These are phyloP conservation scores for Elsinoe australis DNA, from an alignment of 2,329 filamentous ascomycete species.

Conservation along the genomic window DNA sequence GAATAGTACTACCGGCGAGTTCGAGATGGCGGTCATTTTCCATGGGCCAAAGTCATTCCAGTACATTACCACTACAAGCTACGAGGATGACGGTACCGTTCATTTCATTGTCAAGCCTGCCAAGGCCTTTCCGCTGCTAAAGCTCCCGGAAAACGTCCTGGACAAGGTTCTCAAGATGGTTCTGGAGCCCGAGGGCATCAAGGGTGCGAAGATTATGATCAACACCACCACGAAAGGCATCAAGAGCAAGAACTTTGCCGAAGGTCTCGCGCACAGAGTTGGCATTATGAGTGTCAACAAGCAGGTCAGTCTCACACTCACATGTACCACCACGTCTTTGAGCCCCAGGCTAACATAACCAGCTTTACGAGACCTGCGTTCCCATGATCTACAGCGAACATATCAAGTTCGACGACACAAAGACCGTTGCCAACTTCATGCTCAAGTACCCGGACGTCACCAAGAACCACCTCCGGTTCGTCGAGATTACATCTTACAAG, in stretches of 20 bases:
- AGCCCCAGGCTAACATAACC: not conserved
- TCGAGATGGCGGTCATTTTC: slow-evolving; percentile 28
- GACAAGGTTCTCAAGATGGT: slow-evolving; percentile 27
- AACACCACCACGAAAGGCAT: slow-evolving; percentile 26
- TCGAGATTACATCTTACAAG: slow-evolving; percentile 28
- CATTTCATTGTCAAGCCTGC: slow-evolving; percentile 32
- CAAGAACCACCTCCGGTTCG: slow-evolving; percentile 22
- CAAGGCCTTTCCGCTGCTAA: slow-evolving; percentile 30
- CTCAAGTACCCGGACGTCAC: slow-evolving; percentile 22
- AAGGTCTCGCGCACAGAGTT: slow-evolving; percentile 28
- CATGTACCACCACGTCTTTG: no score
- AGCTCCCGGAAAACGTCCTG: slow-evolving; percentile 26
- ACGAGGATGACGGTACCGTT: slow-evolving; percentile 29
- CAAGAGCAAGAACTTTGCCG: slow-evolving; percentile 29
- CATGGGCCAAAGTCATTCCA: slow-evolving; percentile 28
- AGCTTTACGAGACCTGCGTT: slow-evolving; percentile 27
- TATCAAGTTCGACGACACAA: slow-evolving; percentile 29
- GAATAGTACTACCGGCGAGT: slow-evolving; percentile 22
- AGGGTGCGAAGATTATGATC: slow-evolving; percentile 26
- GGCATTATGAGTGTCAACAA: slow-evolving; percentile 30
- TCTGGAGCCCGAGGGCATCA: slow-evolving; percentile 26
- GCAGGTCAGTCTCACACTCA: slow-evolving; percentile 25
- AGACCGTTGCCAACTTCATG: slow-evolving; percentile 30
- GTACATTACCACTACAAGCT: slow-evolving; percentile 29
- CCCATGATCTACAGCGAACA: slow-evolving; percentile 29